Conservation (phyloP, 2,329 filamentous ascomycete genomes). For the Colletotrichum ledebouriae region DNA sequence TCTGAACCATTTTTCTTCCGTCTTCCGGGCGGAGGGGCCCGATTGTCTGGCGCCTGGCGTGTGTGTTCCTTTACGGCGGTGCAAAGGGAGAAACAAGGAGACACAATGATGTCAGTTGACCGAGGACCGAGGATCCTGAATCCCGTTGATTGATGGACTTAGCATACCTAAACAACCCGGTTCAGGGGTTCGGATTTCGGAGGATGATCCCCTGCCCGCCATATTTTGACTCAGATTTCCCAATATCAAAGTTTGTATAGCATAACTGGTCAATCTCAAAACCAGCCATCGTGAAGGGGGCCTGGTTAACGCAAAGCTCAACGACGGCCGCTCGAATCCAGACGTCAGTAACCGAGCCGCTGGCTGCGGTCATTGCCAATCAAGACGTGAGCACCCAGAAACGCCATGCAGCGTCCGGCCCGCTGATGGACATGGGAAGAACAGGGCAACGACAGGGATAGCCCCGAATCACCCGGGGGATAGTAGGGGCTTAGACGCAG, state of each 20-base stretch:
- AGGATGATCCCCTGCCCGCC: slow-evolving; percentile 5
- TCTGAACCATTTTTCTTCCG: slow-evolving; percentile 3
- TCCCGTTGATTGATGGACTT: slow-evolving; percentile 11
- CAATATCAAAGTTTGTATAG: background rate
- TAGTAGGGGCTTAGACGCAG: slow-evolving; percentile 36
- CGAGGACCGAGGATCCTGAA: slow-evolving; percentile 29
- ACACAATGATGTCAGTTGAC: slow-evolving; percentile 24
- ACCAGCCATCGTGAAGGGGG: slow-evolving; percentile 12
- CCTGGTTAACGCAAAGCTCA: slow-evolving; percentile 13
- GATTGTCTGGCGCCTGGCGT: background rate
- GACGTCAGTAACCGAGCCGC: slow-evolving; percentile 25
- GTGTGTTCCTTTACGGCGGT: slow-evolving; percentile 5
- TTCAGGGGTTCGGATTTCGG: slow-evolving; percentile 22
- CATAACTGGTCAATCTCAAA: background rate
- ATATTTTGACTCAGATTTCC: background rate
- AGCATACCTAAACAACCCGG: background rate
- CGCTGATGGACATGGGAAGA: slow-evolving; percentile 37
- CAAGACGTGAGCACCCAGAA: slow-evolving; percentile 18
- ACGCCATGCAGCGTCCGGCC: slow-evolving; percentile 38
- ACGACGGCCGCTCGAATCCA: slow-evolving; percentile 4
- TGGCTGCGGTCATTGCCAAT: slow-evolving; percentile 3
- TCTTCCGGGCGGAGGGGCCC: slow-evolving; percentile 10
- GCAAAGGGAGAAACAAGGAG: slow-evolving; percentile 4
- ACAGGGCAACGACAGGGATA: slow-evolving; percentile 26
- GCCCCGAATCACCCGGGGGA: slow-evolving; percentile 27